These are phyloP conservation scores for Cercospora janseana DNA, from an alignment of 2,329 filamentous ascomycete genomes.

Conservation along the genomic window DNA sequence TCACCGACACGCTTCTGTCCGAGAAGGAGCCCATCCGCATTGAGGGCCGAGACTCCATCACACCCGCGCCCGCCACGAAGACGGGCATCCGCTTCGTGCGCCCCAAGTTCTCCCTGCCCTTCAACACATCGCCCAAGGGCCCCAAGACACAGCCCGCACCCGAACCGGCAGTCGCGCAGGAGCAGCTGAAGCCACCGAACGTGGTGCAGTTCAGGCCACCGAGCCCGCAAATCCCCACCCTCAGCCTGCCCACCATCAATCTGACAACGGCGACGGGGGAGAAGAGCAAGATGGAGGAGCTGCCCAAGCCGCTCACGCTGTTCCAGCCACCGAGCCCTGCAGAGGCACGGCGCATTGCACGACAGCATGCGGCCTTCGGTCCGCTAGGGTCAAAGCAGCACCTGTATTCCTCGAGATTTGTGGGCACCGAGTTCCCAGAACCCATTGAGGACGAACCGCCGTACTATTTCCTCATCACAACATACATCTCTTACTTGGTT, in stretches of 20 bases:
- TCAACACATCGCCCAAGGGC: constrained; percentile 33
- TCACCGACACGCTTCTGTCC: constrained; percentile 47
- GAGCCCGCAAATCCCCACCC: constrained; percentile 66
- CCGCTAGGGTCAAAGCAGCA: constrained; percentile 78
- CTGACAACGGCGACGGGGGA: constrained; percentile 81
- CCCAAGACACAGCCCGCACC: constrained; percentile 35
- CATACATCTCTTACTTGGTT: constrained; percentile 96
- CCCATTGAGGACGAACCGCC: constrained; percentile 93
- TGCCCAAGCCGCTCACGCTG: constrained; percentile 70
- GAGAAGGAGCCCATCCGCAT: constrained; percentile 52
- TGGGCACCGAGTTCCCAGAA: constrained; percentile 73
- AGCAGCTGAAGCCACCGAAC: constrained; percentile 37
- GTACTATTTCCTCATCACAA: constrained; percentile 95
- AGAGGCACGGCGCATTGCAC: constrained; percentile 72
- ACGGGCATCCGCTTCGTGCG: constrained; percentile 26
- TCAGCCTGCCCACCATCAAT: constrained; percentile 85
- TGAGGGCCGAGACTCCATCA: constrained; percentile 27
- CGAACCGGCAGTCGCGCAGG: constrained; percentile 29
- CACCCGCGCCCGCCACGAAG: constrained; percentile 10
- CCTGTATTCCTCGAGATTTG: constrained; percentile 84
- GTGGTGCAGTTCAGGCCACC: constrained; percentile 62
- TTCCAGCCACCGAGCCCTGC: constrained; percentile 86
- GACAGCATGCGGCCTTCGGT: constrained; percentile 85
- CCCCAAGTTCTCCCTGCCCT: constrained; percentile 34
- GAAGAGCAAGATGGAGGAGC: constrained; percentile 69